Evolutionary conservation across 768 basidiomycete species (phyloP), one percentile per base, ranked within the genome.

Genomic region (Termitomyces sp.): DNA sequence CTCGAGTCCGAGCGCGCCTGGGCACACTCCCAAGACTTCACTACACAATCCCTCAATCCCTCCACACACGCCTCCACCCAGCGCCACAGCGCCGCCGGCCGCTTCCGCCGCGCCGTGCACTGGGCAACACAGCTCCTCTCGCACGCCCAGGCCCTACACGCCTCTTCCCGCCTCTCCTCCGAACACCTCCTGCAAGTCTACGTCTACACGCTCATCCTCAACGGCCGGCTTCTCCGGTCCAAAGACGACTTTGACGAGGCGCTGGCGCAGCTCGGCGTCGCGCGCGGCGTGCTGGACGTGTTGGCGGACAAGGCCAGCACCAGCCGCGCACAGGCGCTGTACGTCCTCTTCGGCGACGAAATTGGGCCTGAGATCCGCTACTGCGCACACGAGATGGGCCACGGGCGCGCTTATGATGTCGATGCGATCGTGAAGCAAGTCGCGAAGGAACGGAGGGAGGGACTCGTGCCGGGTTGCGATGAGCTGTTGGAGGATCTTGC

Each of bases 1-100:
- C 87, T 94, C 65, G 93, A 97, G 68, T 84, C 93, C 9, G 96
- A 98, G 69, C 85, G 96, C 44, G 91, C 93, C 31, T 94, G 94
- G 86, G 86, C 91, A 1, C 85, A 94, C 71, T 86, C 94, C 5
- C 92, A 95, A 69, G 90, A 92, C 53, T 83, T 95, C 44, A 69
- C 76, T 22, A 67, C 78, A 2, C 73, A 79, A 47, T 74, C 86
- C 20, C 67, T 78, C n/a, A 71, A 78, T 52, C 79, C 82, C 52
- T 74, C 76, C 20, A 83, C 75, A 22, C 76, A 77, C 14, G 77
- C 85, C 16, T 75, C 79, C 29, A 72, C 85, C 16, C 76, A 89
- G 58, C 82, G 88, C 44, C 86, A 88, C 64, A 86, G 82, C 61
- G 85, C 88, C n/a, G 84, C 88, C 5, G 84, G 86, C 36, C 85